Evolutionary conservation across 2,329 filamentous ascomycete genomes (phyloP), one percentile per base, ranked within the genome.

Genomic region (Tricladium varicosporioides): DNA sequence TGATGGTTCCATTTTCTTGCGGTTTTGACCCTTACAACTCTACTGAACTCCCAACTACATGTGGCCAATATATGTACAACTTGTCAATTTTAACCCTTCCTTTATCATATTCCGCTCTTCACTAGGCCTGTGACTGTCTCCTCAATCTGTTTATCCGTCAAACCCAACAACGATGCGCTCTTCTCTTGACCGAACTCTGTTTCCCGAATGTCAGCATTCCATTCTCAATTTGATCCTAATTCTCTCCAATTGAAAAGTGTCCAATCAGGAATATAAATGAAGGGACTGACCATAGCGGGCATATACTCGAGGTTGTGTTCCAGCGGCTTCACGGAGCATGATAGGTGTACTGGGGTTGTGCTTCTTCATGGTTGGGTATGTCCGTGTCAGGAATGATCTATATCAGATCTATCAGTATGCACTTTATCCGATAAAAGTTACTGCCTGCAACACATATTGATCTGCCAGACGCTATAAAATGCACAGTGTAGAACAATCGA

Each of bases 321-420:
- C 91, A 67, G 84, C 79, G 53, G 93, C 94, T 80, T 97, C 94
- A 72, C 94, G 90, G 70, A 99, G 86, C 80, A 99, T 80, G 76
- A 99, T 97, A 54, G 94, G 94, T 49, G 84, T 92, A 75, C 89
- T 80, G 56, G 94, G 94, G 80, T 99, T 99, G 82, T 93, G 90
- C 82, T 96, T 95, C 86, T 99, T 99, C 93, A 99, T 97, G 59
- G 90, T 94, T 48, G 94, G 94, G 76, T 99, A 99, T 65, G 92
- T 87, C 73, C 91, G 86, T 64, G 87, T 88, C 65, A 99, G 82
- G 78, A 99, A 99, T 31, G 89, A 87, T 74, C 94, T 97, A 68
- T 51, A 51, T 33, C 1, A 45, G 32, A 47, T 7, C 13, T 7
- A 47, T 43, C 16, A 22, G 19, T 13, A 54, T 60, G 22, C 54